Base-by-base conservation (phyloP, 2,329 filamentous ascomycete genomes). In the Hymenoscyphus scutula region DNA sequence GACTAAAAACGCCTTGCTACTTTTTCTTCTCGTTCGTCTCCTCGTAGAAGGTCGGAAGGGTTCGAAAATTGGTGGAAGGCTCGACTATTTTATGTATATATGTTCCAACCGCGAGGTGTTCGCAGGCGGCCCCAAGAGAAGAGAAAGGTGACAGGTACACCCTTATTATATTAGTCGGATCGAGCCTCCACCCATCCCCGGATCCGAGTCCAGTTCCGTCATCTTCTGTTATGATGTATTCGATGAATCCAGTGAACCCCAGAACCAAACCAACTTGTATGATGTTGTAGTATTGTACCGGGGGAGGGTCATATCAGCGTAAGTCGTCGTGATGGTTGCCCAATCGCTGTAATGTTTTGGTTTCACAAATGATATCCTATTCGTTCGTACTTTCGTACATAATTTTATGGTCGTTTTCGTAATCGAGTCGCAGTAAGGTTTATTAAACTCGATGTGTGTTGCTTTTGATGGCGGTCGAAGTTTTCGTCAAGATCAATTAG, bases 251-350 rank as follows among this genome's bases (percentile, higher is more conserved):
- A 60, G 38, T 56, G 51, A 41, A 62, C 32, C 60, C 60, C 45
- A 58, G 10, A 56, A 51, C 60, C 60, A 53, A 57, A 56, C 27
- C 27, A 29, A 29, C 19, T 53, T 59, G 57, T 62, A 58, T 29
- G 55, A 62, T 58, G 29, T 56, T 58, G 59, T 59, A 59, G 58
- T 58, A 54, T 56, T 63, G 51, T 62, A 59, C 67, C 66, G 62
- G 65, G 59, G 45, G 59, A 61, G 67, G 63, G 66, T 71, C 69
- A 68, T 72, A 64, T 66, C 68, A 70, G 70, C 71, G 69, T 73
- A 63, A 71, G 64, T 71, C 71, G 27, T 53, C 17, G 64, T 73
- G 62, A 72, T 73, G 71, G 71, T 73, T 72, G 71, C 71, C 71
- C 71, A 71, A 65, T 72, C 71, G 71, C 69, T 73, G 70, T 73